Evolutionary conservation across 352 stramenopile genomes (phyloP).

Genomic region (Globisporangium echinulatum): DNA sequence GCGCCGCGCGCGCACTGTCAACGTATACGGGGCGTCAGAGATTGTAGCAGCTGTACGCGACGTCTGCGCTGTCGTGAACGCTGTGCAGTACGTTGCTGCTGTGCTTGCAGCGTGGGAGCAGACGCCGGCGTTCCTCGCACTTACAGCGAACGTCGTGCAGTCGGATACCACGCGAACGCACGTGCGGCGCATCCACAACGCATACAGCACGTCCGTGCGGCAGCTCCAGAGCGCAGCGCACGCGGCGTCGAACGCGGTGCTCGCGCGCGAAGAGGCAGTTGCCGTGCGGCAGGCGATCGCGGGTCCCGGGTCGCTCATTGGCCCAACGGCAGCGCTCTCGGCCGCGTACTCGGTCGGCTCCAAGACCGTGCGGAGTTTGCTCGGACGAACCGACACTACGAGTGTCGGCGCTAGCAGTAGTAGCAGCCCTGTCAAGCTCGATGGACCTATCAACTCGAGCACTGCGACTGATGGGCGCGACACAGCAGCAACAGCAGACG

Average conservation of each 20-base stretch:
- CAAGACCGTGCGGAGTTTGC: conserved; percentile 66
- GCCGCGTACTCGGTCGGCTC: conserved; percentile 71
- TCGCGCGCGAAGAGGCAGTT: conserved; percentile 59
- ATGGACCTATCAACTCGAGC: not conserved
- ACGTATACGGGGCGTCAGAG: not conserved
- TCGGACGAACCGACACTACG: conserved; percentile 20
- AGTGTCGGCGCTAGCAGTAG: conserved; percentile 3
- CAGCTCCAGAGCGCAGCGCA: conserved; percentile 34
- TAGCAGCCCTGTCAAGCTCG: conserved; percentile 20
- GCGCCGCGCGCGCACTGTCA: conserved; percentile 5
- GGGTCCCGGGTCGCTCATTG: conserved; percentile 64
- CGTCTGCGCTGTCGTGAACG: conserved; percentile 48
- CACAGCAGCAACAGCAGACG: not conserved
- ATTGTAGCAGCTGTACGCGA: conserved; percentile 10
- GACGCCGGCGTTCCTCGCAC: conserved; percentile 58
- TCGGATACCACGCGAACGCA: conserved; percentile 47
- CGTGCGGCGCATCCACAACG: conserved; percentile 57
- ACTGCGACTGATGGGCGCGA: not conserved
- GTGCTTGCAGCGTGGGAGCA: conserved; percentile 55
- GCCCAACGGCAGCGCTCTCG: conserved; percentile 55
- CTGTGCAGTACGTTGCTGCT: conserved; percentile 12
- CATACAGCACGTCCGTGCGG: conserved; percentile 42
- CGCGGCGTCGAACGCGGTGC: conserved; percentile 41
- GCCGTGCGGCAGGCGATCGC: conserved; percentile 62
- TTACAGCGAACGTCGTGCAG: conserved; percentile 47